A percentile compares a stretch with the other conserved stretches of the same genome.
Evolutionary conservation across 2,329 filamentous ascomycete species (phyloP).

Genomic region (Orbilia ellipsospora): DNA sequence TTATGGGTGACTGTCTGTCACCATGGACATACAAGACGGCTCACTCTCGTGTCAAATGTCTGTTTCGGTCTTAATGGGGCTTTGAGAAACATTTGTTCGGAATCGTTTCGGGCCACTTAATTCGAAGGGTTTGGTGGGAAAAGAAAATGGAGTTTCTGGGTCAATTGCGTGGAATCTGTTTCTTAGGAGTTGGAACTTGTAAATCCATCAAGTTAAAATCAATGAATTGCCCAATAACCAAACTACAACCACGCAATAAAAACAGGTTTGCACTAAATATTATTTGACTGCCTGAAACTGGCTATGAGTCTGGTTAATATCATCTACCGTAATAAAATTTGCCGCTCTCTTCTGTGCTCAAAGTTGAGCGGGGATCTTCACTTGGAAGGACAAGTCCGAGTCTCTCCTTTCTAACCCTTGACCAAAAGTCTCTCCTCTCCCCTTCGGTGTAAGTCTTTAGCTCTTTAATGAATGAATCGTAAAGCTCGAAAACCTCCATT

Average conservation of each 20-base stretch:
- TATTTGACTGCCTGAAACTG: background rate
- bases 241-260: background rate
- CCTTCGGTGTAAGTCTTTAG: slow-evolving; percentile 29
- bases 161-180: slow-evolving; percentile 46
- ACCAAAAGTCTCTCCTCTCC: slow-evolving; percentile 50
- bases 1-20: slow-evolving; percentile 36
- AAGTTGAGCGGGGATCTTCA: slow-evolving; percentile 38
- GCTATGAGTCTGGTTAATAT: background rate
- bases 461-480: slow-evolving; percentile 35
- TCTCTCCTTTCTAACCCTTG: slow-evolving; percentile 49
- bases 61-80: slow-evolving; percentile 42
- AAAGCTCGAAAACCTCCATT: slow-evolving; percentile 67
- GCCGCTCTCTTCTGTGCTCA: slow-evolving; percentile 36
- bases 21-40: slow-evolving; percentile 24
- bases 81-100: slow-evolving; percentile 30
- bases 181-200: slow-evolving; percentile 53
- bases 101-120: slow-evolving; percentile 48
- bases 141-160: slow-evolving; percentile 54
- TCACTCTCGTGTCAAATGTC: slow-evolving; percentile 49
- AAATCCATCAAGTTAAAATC: slow-evolving; percentile 47
- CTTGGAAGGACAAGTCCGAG: slow-evolving; percentile 45
- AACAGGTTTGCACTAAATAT: background rate
- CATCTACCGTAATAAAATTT: slow-evolving; percentile 47
- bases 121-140: slow-evolving; percentile 43
- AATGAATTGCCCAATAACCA: background rate